phyloP scores from a whole-genome alignment of 306 rosid genomes.

The Acacia melanoxylon region DNA sequence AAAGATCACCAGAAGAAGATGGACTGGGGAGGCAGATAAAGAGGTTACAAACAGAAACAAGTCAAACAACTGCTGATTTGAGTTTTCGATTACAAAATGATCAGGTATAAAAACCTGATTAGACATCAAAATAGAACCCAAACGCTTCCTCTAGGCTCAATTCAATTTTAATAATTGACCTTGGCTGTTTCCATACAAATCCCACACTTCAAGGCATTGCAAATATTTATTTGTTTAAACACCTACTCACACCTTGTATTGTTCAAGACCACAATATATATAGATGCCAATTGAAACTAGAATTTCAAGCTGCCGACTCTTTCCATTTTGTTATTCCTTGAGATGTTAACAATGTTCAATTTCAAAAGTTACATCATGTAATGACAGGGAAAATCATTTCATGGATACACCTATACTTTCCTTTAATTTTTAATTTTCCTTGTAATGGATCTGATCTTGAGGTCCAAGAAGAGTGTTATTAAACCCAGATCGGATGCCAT shows the following conservation, averaged over 20 bases:
- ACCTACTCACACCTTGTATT: neutral
- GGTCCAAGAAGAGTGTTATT: neutral
- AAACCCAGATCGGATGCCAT: no score
- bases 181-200: constrained; percentile 27
- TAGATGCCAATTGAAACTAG: constrained; percentile 7
- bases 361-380: neutral
- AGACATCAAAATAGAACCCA: neutral
- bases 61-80: neutral
- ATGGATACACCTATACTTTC: no score
- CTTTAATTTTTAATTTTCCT: no score
- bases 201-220: constrained; percentile 24
- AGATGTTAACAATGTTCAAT: neutral
- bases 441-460: neutral
- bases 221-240: constrained; percentile 6
- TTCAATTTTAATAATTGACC: constrained; percentile 25
- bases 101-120: neutral
- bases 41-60: constrained; percentile 39
- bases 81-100: neutral
- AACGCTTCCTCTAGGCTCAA: neutral
- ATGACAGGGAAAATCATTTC: neutral
- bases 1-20: constrained; percentile 37
- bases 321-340: neutral
- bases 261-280: neutral
- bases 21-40: constrained; percentile 37
- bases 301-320: neutral